Conservation (phyloP, 2,329 filamentous ascomycete genomes). For the Arthroderma uncinatum region DNA sequence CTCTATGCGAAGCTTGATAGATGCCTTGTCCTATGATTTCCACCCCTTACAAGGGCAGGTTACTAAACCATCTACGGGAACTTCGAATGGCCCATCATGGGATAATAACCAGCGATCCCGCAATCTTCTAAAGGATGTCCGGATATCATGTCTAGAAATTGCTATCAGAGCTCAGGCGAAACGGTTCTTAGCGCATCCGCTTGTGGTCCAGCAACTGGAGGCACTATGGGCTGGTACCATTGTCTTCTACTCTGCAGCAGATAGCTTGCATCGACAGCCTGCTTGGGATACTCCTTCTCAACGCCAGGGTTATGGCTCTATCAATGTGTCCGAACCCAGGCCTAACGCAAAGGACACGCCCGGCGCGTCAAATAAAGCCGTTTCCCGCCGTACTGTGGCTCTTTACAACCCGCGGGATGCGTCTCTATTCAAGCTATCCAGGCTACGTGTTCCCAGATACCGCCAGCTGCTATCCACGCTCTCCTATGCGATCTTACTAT, state of each 20-base stretch:
- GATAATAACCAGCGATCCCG: conserved; percentile 31
- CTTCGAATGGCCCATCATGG: conserved; percentile 28
- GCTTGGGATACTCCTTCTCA: conserved; percentile 24
- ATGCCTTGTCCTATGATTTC: conserved; percentile 90
- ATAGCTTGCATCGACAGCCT: conserved; percentile 62
- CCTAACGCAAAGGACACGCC: neutral
- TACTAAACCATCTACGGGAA: conserved; percentile 31
- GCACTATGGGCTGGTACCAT: conserved; percentile 95
- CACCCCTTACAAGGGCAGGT: conserved; percentile 76
- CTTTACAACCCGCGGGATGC: conserved; percentile 85
- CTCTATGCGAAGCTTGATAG: conserved; percentile 77
- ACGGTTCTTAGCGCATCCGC: conserved; percentile 78
- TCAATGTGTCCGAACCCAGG: neutral
- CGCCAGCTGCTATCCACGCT: conserved; percentile 80
- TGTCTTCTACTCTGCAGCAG: conserved; percentile 81
- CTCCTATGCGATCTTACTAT: conserved; percentile 74
- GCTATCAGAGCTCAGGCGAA: conserved; percentile 89
- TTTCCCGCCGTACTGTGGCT: conserved; percentile 58
- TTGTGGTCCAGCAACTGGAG: conserved; percentile 90
- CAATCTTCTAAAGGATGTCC: conserved; percentile 49
- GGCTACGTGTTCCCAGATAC: conserved; percentile 82
- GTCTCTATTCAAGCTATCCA: conserved; percentile 81
- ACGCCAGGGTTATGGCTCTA: conserved; percentile 19
- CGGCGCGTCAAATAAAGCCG: conserved; percentile 15
- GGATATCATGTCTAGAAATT: conserved; percentile 83